These are phyloP conservation scores for Oryza longistaminata DNA, from an alignment of 176 grass and related monocot genomes.

Conservation along the genomic window DNA sequence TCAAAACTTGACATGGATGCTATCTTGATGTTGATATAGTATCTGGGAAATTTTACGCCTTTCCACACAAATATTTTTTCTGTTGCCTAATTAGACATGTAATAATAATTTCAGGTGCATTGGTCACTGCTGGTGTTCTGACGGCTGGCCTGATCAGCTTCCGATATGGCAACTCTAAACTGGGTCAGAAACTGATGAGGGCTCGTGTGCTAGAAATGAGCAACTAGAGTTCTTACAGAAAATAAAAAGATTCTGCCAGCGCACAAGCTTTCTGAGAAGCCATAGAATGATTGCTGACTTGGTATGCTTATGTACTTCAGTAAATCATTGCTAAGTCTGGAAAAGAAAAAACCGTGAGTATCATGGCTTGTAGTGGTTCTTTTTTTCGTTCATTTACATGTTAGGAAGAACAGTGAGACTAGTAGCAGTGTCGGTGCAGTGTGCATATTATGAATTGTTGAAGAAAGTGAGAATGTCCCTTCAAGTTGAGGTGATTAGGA, in stretches of 20 bases:
- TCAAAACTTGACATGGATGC: not conserved
- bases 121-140: constrained; percentile 88
- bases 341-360: no score
- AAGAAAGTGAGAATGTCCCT: not conserved
- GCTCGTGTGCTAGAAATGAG: no score
- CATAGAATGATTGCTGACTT: not conserved
- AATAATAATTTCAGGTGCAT: constrained; percentile 55
- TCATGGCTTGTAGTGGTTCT: not conserved
- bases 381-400: not conserved
- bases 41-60: not conserved
- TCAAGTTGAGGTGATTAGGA: not conserved
- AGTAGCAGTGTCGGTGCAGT: not conserved
- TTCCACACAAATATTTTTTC: not conserved
- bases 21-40: not conserved
- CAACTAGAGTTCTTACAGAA: no score
- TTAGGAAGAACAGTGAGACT: not conserved
- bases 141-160: constrained; percentile 88
- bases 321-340: not conserved
- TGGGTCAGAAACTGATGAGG: constrained; percentile 93
- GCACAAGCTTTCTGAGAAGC: no score
- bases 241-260: no score
- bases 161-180: constrained; percentile 79
- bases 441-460: not conserved
- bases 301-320: not conserved
- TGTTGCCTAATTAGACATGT: not conserved